Conservation (phyloP, 2,329 filamentous ascomycete species). For the Diaporthe sp. region DNA sequence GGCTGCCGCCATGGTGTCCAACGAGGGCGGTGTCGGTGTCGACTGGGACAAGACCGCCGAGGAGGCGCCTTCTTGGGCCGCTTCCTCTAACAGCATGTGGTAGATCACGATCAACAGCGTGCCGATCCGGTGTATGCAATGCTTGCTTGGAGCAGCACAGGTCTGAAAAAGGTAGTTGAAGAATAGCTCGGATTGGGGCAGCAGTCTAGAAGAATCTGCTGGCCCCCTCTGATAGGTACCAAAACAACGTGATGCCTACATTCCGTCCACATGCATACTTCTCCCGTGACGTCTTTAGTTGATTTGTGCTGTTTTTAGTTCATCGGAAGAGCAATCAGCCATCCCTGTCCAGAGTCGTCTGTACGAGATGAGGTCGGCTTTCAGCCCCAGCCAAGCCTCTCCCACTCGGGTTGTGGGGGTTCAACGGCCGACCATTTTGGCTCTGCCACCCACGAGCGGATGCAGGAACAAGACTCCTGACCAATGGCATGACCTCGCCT, state of each 20-base stretch:
- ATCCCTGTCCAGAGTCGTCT: background rate
- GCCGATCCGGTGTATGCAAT: background rate
- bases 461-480: background rate
- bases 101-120: background rate
- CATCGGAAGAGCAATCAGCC: background rate
- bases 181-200: background rate
- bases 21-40: background rate
- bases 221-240: background rate
- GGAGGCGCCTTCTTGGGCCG: background rate
- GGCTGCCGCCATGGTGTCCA: background rate
- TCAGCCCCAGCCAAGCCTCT: slow-evolving; percentile 23
- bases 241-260: background rate
- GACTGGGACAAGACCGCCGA: background rate
- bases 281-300: background rate
- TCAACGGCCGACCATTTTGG: background rate
- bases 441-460: background rate
- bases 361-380: slow-evolving; percentile 20
- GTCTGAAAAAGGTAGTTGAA: background rate
- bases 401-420: slow-evolving; percentile 31
- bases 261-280: background rate
- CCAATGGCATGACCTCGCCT: slow-evolving; percentile 9
- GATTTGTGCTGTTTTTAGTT: background rate
- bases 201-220: background rate
- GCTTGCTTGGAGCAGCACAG: background rate
- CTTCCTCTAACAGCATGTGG: background rate